Evolutionary conservation across 1,284 basidiomycete species (phyloP).

Genomic region (Hemileccinum hortonii): DNA sequence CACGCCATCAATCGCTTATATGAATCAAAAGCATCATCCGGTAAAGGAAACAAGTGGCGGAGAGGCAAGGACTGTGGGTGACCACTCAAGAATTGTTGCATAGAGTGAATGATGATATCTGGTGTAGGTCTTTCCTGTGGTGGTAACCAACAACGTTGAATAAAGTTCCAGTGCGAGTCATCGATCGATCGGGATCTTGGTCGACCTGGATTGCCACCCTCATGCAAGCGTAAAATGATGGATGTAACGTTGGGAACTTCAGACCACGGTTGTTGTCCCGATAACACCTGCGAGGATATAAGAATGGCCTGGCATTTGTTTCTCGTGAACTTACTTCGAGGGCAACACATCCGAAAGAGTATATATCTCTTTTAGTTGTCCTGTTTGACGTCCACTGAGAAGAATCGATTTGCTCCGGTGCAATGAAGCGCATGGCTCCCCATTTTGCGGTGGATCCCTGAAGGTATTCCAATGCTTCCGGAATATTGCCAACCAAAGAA

Average conservation of each 20-base stretch:
- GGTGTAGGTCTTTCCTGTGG: background rate
- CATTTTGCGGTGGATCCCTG: too few relatives aligned
- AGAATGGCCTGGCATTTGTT: background rate
- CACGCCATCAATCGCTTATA: too few relatives aligned
- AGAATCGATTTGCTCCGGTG: too few relatives aligned
- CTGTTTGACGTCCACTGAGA: background rate
- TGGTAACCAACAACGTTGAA: background rate
- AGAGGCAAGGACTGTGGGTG: background rate
- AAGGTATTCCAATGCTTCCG: too few relatives aligned
- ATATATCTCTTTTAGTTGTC: background rate
- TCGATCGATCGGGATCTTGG: background rate
- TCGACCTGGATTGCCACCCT: slow-evolving; percentile 1
- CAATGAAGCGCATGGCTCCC: too few relatives aligned
- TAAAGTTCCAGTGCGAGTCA: background rate
- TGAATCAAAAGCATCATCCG: too few relatives aligned
- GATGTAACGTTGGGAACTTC: background rate
- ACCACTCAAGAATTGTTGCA: background rate
- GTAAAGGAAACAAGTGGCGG: background rate
- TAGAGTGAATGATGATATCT: background rate
- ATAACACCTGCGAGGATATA: background rate
- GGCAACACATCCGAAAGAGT: background rate
- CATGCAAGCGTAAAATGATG: background rate
- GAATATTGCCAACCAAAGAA: too few relatives aligned
- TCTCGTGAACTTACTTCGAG: background rate
- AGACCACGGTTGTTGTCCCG: background rate